Percentiles rank a stretch among this genome's conserved stretches.
phyloP scores from a whole-genome alignment of 2,329 filamentous ascomycete species.

The Plenodomus lindquistii region DNA sequence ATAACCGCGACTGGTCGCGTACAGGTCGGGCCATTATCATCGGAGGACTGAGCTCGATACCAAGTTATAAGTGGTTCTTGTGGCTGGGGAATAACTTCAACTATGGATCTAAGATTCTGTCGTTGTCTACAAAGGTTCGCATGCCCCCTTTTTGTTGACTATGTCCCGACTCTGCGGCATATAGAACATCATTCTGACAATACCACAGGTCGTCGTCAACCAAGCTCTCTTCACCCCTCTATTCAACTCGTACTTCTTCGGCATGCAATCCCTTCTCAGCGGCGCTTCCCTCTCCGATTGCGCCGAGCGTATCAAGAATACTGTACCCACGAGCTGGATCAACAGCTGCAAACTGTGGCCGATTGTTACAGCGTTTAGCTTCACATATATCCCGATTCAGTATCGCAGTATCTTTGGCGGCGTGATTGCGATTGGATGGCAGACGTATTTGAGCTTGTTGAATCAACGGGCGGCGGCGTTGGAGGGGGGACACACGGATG shows the following conservation, averaged over 20 bases:
- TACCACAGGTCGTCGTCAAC: slow-evolving; percentile 66
- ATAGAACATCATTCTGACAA: slow-evolving; percentile 1
- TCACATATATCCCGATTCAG: slow-evolving; percentile 79
- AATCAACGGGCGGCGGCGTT: slow-evolving; percentile 72
- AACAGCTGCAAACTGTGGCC: slow-evolving; percentile 92
- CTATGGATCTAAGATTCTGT: slow-evolving; percentile 72
- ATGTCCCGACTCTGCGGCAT: background rate
- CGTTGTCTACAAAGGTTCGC: slow-evolving; percentile 67
- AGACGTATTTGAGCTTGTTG: slow-evolving; percentile 83
- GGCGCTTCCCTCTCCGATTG: slow-evolving; percentile 68
- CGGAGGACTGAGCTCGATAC: slow-evolving; percentile 73
- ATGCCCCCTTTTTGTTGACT: background rate
- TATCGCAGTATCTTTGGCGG: slow-evolving; percentile 79
- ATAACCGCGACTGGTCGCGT: slow-evolving; percentile 54
- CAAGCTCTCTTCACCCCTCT: slow-evolving; percentile 78
- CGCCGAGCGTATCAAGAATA: slow-evolving; percentile 70
- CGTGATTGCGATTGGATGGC: slow-evolving; percentile 83
- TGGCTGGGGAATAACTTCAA: slow-evolving; percentile 84
- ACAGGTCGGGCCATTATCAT: slow-evolving; percentile 75
- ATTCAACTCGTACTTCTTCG: slow-evolving; percentile 58
- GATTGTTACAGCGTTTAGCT: slow-evolving; percentile 80
- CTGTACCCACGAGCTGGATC: slow-evolving; percentile 74
- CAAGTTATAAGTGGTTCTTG: slow-evolving; percentile 81
- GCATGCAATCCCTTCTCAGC: slow-evolving; percentile 53
- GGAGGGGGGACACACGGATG: slow-evolving; percentile 41